These are phyloP conservation scores for Cutaneotrichosporon cyanovorans DNA, from an alignment of 1,284 basidiomycete species.

Conservation along the genomic window DNA sequence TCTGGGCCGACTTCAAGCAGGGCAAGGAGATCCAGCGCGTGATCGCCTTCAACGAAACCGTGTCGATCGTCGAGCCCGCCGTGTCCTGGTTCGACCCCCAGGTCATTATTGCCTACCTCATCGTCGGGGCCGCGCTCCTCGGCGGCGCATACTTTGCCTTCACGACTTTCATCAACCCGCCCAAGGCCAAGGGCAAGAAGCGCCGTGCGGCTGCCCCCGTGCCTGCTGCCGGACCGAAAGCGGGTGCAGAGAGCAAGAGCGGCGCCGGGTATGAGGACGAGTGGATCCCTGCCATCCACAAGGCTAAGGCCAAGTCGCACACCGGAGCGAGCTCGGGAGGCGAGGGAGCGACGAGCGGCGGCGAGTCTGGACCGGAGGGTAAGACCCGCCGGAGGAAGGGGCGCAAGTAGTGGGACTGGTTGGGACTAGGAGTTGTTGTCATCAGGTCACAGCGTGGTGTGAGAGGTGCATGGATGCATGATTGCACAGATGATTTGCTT, in stretches of 20 bases:
- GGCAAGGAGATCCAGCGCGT: constrained; percentile 47
- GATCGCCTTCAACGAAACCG: constrained; percentile 67
- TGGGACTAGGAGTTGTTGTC: not conserved
- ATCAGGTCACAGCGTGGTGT: not conserved
- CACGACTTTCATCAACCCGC: constrained; percentile 52
- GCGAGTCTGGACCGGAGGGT: constrained; percentile 33
- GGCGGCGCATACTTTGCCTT: constrained; percentile 63
- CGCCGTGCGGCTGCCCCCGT: constrained; percentile 37
- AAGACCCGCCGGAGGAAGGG: constrained; percentile 24
- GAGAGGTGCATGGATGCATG: not conserved
- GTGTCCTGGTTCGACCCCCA: constrained; percentile 70
- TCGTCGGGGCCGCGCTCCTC: constrained; percentile 60
- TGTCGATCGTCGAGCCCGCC: constrained; percentile 74
- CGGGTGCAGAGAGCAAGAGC: constrained; percentile 55
- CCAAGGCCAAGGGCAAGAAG: constrained; percentile 12
- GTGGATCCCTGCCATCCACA: constrained; percentile 85
- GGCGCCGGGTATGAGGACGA: constrained; percentile 78
- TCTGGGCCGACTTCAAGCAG: constrained; percentile 57
- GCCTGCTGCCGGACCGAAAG: constrained; percentile 32
- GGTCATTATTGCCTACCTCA: constrained; percentile 66
- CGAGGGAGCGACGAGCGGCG: constrained; percentile 36
- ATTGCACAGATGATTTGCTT: no score
- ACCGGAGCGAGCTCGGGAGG: constrained; percentile 32
- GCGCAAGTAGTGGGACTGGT: constrained; percentile 14
- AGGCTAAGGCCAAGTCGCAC: constrained; percentile 53